Base-by-base conservation (phyloP, 2,329 filamentous ascomycete species). In the Xylaria sp. region DNA sequence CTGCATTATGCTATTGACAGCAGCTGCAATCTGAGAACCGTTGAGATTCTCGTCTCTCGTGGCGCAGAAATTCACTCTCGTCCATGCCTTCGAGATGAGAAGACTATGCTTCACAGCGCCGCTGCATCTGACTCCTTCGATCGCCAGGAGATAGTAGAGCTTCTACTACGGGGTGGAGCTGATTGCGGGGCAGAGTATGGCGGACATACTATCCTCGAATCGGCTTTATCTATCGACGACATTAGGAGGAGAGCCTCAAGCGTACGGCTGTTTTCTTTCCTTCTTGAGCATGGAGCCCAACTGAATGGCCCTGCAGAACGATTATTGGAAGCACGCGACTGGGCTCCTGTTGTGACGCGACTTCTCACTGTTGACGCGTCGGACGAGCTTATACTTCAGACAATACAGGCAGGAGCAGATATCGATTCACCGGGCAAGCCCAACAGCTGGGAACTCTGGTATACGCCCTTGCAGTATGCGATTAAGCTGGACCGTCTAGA, bases 1-100 rank as follows among this genome's bases (percentile, higher is more conserved):
- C 41, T 46, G 41, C 41, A 46, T 46, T n/a, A 8, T 46, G 41
- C 41, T 46, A 46, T 46, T 46, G 41, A 46, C 41, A 46, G 41
- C 0, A n/a, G 13, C 41, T 46, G 41, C 41, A 7, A 46, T 18
- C 41, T 46, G 41, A 46, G 15, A 13, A 46, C 15, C 20, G 41
- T 46, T 46, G 41, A 46, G 18, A 18, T n/a, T 46, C 41, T 46
- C 18, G 15, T 46, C 41, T 46, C 13, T 46, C 41, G 41, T 18
- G 41, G 41, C 15, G 41, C 18, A 46, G 13, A 46, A 13, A 18
- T 46, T 46, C 41, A 46, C 15, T 46, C 41, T 46, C 41, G 18
- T n/a, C 41, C 41, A 8, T 46, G 41, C 15, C 18, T n/a, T 46
- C 18, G 2, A n/a, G 41, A 46, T 46, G 15, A 18, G 5, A 46